These are phyloP conservation scores for Globisporangium paroecandrum DNA, from an alignment of 352 stramenopile genomes.

Conservation along the genomic window DNA sequence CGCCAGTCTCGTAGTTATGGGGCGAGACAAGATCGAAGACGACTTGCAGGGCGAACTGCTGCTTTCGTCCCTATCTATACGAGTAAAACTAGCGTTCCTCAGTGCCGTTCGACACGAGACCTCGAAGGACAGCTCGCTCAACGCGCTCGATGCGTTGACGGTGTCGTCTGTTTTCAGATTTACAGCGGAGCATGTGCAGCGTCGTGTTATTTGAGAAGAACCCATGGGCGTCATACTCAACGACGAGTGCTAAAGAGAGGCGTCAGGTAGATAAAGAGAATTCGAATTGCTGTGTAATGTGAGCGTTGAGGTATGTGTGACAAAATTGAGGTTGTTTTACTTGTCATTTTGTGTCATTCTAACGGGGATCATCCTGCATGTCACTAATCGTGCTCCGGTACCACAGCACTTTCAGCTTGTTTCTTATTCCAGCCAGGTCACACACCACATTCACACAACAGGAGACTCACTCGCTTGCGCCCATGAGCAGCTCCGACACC, in stretches of 20 bases:
- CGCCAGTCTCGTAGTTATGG: background rate
- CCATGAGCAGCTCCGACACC: background rate
- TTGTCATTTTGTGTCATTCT: background rate
- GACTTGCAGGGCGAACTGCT: background rate
- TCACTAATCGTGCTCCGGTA: background rate
- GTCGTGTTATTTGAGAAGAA: background rate
- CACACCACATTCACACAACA: background rate
- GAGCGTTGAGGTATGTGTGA: background rate
- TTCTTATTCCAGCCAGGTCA: background rate
- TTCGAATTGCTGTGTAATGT: too few species aligned
- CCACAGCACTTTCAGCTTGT: background rate
- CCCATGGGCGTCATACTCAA: background rate
- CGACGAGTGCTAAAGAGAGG: background rate
- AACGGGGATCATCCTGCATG: background rate
- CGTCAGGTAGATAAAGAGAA: background rate
- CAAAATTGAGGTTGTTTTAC: background rate
- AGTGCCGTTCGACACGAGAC: background rate
- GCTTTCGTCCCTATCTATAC: background rate
- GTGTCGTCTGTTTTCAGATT: background rate
- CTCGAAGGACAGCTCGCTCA: background rate
- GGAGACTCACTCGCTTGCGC: background rate
- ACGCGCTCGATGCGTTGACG: background rate
- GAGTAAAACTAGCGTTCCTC: background rate
- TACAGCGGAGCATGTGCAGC: background rate
- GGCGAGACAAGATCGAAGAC: background rate